phyloP scores from a whole-genome alignment of 2,329 filamentous ascomycete genomes.

The Sclerotinia borealis region DNA sequence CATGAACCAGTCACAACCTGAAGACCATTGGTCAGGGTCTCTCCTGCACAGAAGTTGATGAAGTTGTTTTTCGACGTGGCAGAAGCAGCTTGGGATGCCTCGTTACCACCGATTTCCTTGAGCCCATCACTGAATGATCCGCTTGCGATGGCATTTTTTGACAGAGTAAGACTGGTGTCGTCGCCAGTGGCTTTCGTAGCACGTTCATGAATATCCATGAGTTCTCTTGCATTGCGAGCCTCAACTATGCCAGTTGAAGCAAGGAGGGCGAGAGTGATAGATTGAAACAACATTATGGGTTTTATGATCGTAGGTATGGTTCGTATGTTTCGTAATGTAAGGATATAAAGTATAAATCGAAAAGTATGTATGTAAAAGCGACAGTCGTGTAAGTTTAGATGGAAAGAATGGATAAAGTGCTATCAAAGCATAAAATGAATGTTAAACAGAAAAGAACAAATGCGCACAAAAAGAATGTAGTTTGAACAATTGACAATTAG shows the following conservation, averaged over 20 bases:
- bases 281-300: conserved; percentile 14
- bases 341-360: not conserved
- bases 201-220: conserved; percentile 1
- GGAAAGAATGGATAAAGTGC: not conserved
- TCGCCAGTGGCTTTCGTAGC: not conserved
- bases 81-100: conserved; percentile 20
- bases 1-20: conserved; percentile 54
- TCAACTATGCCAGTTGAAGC: conserved; percentile 15
- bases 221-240: conserved; percentile 2
- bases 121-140: conserved; percentile 22
- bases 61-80: conserved; percentile 27
- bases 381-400: conserved; percentile 4
- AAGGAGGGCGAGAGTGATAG: conserved; percentile 14
- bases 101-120: conserved; percentile 16
- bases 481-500: not conserved
- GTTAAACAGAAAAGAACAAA: not conserved
- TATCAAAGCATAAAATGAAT: conserved; percentile 12
- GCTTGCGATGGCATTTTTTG: conserved; percentile 15
- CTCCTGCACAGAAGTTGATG: conserved; percentile 28
- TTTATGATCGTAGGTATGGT: no score
- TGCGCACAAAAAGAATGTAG: not conserved
- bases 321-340: not conserved
- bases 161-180: conserved; percentile 8
- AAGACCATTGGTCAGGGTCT: conserved; percentile 51
- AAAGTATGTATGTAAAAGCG: not conserved